Conservation (phyloP, 108 stramenopile species). For the Aurantiochytrium sp. region DNA sequence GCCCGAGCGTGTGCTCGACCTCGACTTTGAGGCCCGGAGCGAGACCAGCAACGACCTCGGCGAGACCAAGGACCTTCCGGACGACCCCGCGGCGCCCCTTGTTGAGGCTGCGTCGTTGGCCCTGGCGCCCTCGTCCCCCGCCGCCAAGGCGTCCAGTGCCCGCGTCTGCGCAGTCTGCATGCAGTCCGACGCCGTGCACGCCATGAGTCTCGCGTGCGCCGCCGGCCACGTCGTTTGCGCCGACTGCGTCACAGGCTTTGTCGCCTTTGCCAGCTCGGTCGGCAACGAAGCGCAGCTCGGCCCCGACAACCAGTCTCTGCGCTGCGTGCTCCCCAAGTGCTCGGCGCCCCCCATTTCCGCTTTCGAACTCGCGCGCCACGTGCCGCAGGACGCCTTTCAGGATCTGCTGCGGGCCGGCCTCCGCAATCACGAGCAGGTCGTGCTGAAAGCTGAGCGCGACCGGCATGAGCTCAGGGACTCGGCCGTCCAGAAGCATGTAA, state of each 20-base stretch:
- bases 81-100: no score
- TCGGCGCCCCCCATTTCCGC: neutral
- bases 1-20: no score
- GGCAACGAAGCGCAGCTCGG: neutral
- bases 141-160: no score
- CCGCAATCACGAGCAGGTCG: neutral
- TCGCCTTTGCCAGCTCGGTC: neutral
- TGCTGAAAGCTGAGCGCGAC: neutral
- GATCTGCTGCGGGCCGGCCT: neutral
- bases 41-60: no score
- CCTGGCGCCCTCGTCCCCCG: no score
- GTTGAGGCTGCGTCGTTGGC: no score
- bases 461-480: neutral
- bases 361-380: neutral
- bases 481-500: neutral
- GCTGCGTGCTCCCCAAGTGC: neutral
- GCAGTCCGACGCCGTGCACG: neutral
- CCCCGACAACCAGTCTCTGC: neutral
- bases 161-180: neutral
- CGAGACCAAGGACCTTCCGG: no score
- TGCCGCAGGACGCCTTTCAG: neutral
- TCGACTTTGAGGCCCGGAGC: no score
- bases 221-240: neutral
- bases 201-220: neutral
- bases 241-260: neutral